These are phyloP conservation scores for Heliocybe sulcata DNA, from an alignment of 1,284 basidiomycete species.

Conservation along the genomic window DNA sequence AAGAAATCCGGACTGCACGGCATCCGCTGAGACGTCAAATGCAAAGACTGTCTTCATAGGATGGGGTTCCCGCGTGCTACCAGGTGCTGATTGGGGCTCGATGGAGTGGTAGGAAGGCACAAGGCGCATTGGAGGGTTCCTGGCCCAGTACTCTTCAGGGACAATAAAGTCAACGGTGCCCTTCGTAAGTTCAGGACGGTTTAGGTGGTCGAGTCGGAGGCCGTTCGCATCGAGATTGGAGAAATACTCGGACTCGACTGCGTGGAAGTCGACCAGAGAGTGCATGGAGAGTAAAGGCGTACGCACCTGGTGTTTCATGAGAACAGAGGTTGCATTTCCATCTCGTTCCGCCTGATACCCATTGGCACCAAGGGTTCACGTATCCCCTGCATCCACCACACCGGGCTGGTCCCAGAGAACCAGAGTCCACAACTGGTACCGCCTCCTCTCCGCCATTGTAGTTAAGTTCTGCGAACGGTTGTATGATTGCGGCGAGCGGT, in stretches of 20 bases:
- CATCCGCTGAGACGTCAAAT: slow-evolving; percentile 78
- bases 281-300: slow-evolving; percentile 1
- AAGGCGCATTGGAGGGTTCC: slow-evolving; percentile 50
- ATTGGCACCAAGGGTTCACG: slow-evolving; percentile 93
- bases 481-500: slow-evolving; percentile 81
- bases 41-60: slow-evolving; percentile 83
- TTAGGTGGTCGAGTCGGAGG: slow-evolving; percentile 75
- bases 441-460: slow-evolving; percentile 65
- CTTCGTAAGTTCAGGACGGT: slow-evolving; percentile 83
- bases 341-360: slow-evolving; percentile 77
- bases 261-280: neutral
- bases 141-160: slow-evolving; percentile 84
- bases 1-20: slow-evolving; percentile 73
- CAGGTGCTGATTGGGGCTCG: slow-evolving; percentile 32
- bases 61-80: slow-evolving; percentile 46
- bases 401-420: slow-evolving; percentile 71
- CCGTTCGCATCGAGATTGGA: slow-evolving; percentile 79
- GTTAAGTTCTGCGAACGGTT: slow-evolving; percentile 85
- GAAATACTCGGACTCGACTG: slow-evolving; percentile 82
- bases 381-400: slow-evolving; percentile 88
- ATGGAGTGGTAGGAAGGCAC: slow-evolving; percentile 43
- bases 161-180: slow-evolving; percentile 93
- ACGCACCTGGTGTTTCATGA: slow-evolving; percentile 73
- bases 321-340: slow-evolving; percentile 95
- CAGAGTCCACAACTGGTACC: slow-evolving; percentile 71